Base-by-base conservation (phyloP, 202 grass and related monocot genomes). In the Hordeum pubiflorum region DNA sequence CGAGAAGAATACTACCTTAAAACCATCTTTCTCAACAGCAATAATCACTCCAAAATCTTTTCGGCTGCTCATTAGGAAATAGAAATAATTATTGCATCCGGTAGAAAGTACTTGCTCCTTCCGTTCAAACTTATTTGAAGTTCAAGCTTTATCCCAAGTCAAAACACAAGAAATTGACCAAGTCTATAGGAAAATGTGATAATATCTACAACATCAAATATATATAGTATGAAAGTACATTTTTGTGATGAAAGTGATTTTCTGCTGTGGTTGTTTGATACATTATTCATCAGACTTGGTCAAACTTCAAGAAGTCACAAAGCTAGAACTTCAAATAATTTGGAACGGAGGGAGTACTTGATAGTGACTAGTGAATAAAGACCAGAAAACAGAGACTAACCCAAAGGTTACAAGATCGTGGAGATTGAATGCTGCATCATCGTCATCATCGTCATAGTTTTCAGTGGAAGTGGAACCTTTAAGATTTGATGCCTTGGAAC, bases 401-500 rank as follows among this genome's bases (percentile, higher is more conserved):
- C 96, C 92, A 69, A 91, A 95, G 26, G 95, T 87, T 44, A 99
- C 90, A 77, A 99, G 92, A 87, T 99, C 96, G 80, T 99, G 96
- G 33, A 99, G 89, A 70, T 77, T 80, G 69, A 86, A 99, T 27
- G 56, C 79, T 66, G 87, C 77, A 17, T 86, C 69, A 7, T 73
- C 40, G 0, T 7, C 69, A 33, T 85, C 85, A 8, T 88, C 89
- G 38, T 89, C 82, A 82, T 37, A 77, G 70, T 87, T 74, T 55
- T 81, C 83, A 39, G 40, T 79, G 12, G 79, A 84, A 69, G 73
- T 86, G 37, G 89, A 89, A 17, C 81, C 86, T 83, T 93, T 87
- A 77, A 84, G 74, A 84, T 94, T 84, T 34, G 83, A 81, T 75
- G 73, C 39, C 78, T 94, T 86, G 58, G 86, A 86, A 4, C 74